Base-by-base conservation (phyloP, 768 basidiomycete species). In the Asterophora parasitica region DNA sequence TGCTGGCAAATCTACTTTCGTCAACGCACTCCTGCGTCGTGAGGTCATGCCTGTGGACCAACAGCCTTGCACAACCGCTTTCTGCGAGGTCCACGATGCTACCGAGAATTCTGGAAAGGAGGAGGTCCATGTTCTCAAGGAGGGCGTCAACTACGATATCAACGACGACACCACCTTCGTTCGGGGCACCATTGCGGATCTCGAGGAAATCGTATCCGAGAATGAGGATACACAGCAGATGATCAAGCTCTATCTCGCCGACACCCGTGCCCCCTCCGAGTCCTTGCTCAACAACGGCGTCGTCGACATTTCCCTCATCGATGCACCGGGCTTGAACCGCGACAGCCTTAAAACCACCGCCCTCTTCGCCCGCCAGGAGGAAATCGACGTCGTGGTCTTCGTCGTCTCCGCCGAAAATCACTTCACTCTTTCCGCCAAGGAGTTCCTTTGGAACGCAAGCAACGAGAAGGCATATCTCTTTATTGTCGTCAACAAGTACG, bases 351-450 rank as follows among this genome's bases (percentile, higher is more conserved):
- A 95, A 71, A 99, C 96, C 1, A 99, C 95, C 3, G 90, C 92
- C 6, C 73, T 96, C 42, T 98, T 99, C 57, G 81, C 94, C 28
- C 88, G 92, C 13, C 96, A 98, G 65, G 88, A 94, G 61, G 94
- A 97, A 68, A 98, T 99, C 37, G 96, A 99, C 63, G 95, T 99
- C 17, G 82, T 99, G 48, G 95, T 99, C 48, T 99, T 97, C 64
- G 93, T 97, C 56, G 93, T 96, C 42, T 92, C 90, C 0, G 92
- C 96, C 3, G 94, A 96, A 71, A 98, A 99, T 66, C 95, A 98
- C 73, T 95, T 99, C 65, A 99, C 96, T 0, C 77, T 94, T 15
- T 95, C 92, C 4, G 88, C 92, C 11, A 90, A 87, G 63, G 93
- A 97, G 64, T 97, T 99, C 76, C 77, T 99, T 39, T 79, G 73